phyloP scores from a whole-genome alignment of 345 rosid genomes.

The Arabidopsis thaliana region TAIR10.1 NC_003074.8:19353001-19353500 shows the following conservation, averaged over 20 bases:
- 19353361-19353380: neutral
- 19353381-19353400: neutral
- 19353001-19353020: conserved; percentile 90
- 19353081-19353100: conserved; percentile 63
- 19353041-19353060: conserved; percentile 74
- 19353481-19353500: conserved; percentile 26
- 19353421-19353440: conserved; percentile 55
- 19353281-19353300: conserved; percentile 49
- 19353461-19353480: neutral
- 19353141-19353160: neutral
- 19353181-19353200: conserved; percentile 51
- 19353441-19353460: conserved; percentile 68
- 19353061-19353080: conserved; percentile 54
- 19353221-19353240: conserved; percentile 46
- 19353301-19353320: conserved; percentile 55
- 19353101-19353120: conserved; percentile 66
- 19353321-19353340: conserved; percentile 55
- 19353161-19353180: too few relatives aligned
- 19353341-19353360: neutral
- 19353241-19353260: conserved; percentile 44
- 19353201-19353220: conserved; percentile 43
- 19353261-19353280: conserved; percentile 41
- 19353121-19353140: conserved; percentile 17
- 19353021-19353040: conserved; percentile 95
- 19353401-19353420: neutral